Evolutionary conservation across 2,329 filamentous ascomycete species (phyloP).

Genomic region (Aureobasidium musti): DNA sequence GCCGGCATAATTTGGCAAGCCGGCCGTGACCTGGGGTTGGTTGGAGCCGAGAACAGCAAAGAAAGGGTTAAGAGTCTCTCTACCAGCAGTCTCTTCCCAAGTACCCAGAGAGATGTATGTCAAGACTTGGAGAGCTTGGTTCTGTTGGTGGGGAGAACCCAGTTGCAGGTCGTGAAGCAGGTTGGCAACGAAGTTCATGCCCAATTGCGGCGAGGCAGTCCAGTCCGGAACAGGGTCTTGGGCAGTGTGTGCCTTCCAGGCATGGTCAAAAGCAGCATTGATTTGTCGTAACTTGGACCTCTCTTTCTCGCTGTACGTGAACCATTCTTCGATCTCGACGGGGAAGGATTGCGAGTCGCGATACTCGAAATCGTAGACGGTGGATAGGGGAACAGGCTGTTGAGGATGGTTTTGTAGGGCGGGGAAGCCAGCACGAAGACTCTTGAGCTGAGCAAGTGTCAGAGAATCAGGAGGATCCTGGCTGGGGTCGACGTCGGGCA

Average conservation of each 20-base stretch:
- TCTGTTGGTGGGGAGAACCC: slow-evolving; percentile 40
- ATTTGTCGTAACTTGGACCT: slow-evolving; percentile 75
- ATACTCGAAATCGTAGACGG: slow-evolving; percentile 74
- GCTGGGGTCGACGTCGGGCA: slow-evolving; percentile 40
- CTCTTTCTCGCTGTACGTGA: slow-evolving; percentile 86
- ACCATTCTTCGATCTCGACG: slow-evolving; percentile 97
- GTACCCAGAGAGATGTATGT: slow-evolving; percentile 52
- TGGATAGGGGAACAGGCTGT: slow-evolving; percentile 36
- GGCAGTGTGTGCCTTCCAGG: slow-evolving; percentile 58
- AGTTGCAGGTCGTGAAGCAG: slow-evolving; percentile 41
- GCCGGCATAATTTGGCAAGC: slow-evolving; percentile 10
- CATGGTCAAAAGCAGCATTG: slow-evolving; percentile 73
- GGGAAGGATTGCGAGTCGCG: slow-evolving; percentile 61
- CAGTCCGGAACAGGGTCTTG: slow-evolving; percentile 58
- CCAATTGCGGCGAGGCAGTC: slow-evolving; percentile 60
- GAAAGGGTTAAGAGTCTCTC: slow-evolving; percentile 29
- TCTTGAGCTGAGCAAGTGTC: slow-evolving; percentile 51
- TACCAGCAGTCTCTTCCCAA: slow-evolving; percentile 54
- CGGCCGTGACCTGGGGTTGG: slow-evolving; percentile 14
- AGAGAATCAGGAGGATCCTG: slow-evolving; percentile 48
- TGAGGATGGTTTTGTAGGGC: slow-evolving; percentile 40
- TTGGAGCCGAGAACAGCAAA: slow-evolving; percentile 21
- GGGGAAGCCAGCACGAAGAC: slow-evolving; percentile 49
- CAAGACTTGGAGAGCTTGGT: slow-evolving; percentile 47
- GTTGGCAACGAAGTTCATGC: slow-evolving; percentile 60